These are phyloP conservation scores for Aspergillus ochraceus DNA, from an alignment of 2,329 filamentous ascomycete species.

Conservation along the genomic window DNA sequence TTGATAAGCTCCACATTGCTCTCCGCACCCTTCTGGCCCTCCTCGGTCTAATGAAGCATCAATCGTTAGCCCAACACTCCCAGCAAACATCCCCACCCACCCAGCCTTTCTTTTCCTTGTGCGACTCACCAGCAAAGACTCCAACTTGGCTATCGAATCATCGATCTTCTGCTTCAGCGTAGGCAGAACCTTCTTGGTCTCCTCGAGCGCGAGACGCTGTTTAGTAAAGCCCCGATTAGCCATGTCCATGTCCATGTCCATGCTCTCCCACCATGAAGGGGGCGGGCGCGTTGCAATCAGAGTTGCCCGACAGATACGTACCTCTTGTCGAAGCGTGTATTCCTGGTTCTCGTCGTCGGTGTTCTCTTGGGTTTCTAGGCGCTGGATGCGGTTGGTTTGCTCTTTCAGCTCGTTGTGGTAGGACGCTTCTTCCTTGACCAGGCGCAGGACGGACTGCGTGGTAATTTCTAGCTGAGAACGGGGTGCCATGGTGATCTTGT, in stretches of 20 bases:
- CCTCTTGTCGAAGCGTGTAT: conserved; percentile 83
- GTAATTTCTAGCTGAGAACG: conserved; percentile 81
- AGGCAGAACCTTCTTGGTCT: conserved; percentile 82
- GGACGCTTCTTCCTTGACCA: conserved; percentile 87
- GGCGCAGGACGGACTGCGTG: conserved; percentile 74
- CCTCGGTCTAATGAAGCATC: conserved; percentile 30
- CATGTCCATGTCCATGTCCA: neutral
- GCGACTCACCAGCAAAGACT: conserved; percentile 71
- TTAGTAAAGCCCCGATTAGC: conserved; percentile 1
- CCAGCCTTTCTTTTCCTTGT: neutral
- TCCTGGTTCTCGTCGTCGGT: conserved; percentile 78
- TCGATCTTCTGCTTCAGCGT: conserved; percentile 69
- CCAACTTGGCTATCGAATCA: conserved; percentile 70
- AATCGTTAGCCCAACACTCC: neutral
- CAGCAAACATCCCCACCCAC: neutral
- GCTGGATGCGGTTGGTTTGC: conserved; percentile 70
- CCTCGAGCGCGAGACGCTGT: conserved; percentile 76
- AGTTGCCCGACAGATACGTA: conserved; percentile 59
- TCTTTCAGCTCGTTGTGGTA: conserved; percentile 83
- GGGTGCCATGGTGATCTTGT: conserved; percentile 64
- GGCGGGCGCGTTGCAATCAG: neutral
- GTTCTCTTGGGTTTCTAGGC: conserved; percentile 64
- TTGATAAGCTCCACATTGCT: conserved; percentile 44
- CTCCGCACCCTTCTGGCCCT: conserved; percentile 40
- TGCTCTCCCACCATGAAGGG: neutral